Base-by-base conservation (phyloP, 305 asterid genomes). In the Salvia sclarea region DNA sequence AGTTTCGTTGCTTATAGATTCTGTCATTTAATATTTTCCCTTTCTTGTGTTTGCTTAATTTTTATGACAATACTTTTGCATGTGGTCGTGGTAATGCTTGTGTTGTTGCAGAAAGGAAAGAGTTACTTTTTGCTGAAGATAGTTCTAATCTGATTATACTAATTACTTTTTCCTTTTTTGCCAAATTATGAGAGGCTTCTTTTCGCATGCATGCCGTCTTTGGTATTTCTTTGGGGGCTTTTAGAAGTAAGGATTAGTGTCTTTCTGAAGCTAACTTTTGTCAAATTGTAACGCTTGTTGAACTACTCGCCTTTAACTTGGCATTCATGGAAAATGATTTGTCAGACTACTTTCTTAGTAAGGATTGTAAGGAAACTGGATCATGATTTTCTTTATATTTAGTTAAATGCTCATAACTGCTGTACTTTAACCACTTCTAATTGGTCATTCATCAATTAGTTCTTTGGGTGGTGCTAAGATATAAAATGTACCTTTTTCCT, bases 191-290 rank as follows among this genome's bases (percentile, higher is more conserved):
- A 4, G 43, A 52, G 11, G 20, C 55, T 41, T 67, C 14, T 35
- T 12, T 78, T 61, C 49, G 78, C 73, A 64, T 68, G 78, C 59
- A 66, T 71, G 70, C 38, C 8, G 55, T 41, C 13, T 75, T 62
- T 41, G 69, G 61, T 57, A 20, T 71, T 68, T 61, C 43, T n/a
- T 28, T 71, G 3, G 25, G 47, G 38, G 14, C 37, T 6, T 72
- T 50, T 11, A 48, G 58, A 49, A 37, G 56, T 17, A 64, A 50
- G 38, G 8, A 40, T 7, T 53, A 38, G 30, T 41, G 30, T 35
- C n/a, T 18, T 45, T 38, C 40, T 17, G 20, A 10, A 21, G 58
- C 6, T 18, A 44, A 45, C 43, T 17, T 16, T 65, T 74, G 58
- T 55, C 9, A 31, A 31, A 11, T 43, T 30, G 22, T 52, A n/a